Evolutionary conservation across 441 rosid species (phyloP).

Genomic region (Isatis lusitanica): DNA sequence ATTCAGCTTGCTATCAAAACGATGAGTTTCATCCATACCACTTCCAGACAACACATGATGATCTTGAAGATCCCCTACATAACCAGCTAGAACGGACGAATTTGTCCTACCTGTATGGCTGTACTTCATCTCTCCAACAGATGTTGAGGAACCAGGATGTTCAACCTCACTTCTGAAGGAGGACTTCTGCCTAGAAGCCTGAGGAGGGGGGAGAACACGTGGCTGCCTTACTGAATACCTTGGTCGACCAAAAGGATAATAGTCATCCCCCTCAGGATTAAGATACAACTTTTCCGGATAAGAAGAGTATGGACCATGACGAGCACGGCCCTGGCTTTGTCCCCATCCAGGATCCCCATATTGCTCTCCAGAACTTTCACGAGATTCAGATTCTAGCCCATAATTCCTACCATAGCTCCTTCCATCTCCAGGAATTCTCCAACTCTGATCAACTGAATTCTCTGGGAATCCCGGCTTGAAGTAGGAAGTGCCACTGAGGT

Average conservation of each 20-base stretch:
- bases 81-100: constrained; percentile 48
- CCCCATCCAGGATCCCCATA: constrained; percentile 80
- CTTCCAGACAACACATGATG: constrained; percentile 43
- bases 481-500: constrained; percentile 46
- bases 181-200: constrained; percentile 59
- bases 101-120: constrained; percentile 47
- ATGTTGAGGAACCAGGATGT: constrained; percentile 58
- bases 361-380: constrained; percentile 62
- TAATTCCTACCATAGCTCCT: constrained; percentile 57
- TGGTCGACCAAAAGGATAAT: constrained; percentile 74
- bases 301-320: constrained; percentile 52
- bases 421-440: constrained; percentile 73
- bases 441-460: constrained; percentile 63
- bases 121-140: constrained; percentile 45
- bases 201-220: constrained; percentile 86
- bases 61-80: constrained; percentile 50
- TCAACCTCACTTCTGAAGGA: constrained; percentile 56
- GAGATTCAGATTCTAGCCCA: constrained; percentile 70
- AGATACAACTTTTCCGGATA: constrained; percentile 61
- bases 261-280: constrained; percentile 66
- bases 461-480: constrained; percentile 61
- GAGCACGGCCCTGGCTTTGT: constrained; percentile 47
- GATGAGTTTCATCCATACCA: constrained; percentile 41
- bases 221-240: constrained; percentile 87
- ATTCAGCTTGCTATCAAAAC: constrained; percentile 47